Evolutionary conservation across 2,329 filamentous ascomycete genomes (phyloP).

Genomic region (Botrytis byssoidea): DNA sequence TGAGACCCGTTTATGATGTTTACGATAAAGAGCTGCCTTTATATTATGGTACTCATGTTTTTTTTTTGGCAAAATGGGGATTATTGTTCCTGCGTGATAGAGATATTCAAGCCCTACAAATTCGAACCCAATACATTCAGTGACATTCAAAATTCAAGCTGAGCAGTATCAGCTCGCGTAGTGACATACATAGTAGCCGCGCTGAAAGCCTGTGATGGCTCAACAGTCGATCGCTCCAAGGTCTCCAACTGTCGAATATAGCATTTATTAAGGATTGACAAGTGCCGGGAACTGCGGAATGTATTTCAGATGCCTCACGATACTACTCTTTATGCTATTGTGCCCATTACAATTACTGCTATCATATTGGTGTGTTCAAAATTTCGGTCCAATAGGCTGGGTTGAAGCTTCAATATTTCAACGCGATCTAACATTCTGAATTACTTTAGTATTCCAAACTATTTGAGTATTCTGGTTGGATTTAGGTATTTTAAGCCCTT

Average conservation of each 20-base stretch:
- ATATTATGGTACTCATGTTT: not conserved
- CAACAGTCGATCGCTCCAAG: not conserved
- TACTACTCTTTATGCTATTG: not conserved
- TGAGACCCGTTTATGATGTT: not conserved
- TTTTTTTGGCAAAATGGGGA: not conserved
- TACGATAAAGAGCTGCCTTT: not conserved
- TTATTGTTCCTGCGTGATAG: not conserved
- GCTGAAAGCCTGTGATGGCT: not conserved
- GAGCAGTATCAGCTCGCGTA: no score
- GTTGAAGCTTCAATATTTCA: not conserved
- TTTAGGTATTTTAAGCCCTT: not conserved
- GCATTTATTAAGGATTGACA: not conserved
- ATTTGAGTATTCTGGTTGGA: not conserved
- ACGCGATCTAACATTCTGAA: not conserved
- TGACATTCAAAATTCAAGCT: no score
- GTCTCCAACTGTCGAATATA: not conserved
- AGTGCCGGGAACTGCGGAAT: not conserved
- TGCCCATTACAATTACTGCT: not conserved
- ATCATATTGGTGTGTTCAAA: not conserved
- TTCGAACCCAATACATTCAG: not conserved
- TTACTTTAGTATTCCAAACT: not conserved
- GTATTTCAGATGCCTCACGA: not conserved
- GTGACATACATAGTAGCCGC: not conserved
- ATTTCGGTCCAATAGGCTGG: not conserved
- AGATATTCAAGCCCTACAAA: not conserved